Base-by-base conservation (phyloP, 495 filamentous ascomycete species). In the Penicillium maclennaniae region DNA sequence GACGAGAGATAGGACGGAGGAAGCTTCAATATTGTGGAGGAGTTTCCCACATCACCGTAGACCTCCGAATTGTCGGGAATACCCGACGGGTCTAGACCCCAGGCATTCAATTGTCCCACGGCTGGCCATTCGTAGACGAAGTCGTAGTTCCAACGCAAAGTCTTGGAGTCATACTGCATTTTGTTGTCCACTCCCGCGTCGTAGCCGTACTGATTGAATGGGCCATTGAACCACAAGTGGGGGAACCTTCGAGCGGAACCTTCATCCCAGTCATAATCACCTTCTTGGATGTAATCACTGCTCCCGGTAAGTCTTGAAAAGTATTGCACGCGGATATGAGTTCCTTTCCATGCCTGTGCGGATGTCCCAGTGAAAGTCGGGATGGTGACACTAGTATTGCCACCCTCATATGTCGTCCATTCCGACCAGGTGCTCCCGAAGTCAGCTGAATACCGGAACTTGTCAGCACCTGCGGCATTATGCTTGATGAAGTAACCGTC, bases 191-290 rank as follows among this genome's bases (percentile, higher is more conserved):
- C 51, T 14, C 84, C 84, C 10, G 75, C 67, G 57, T 87, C 84
- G 56, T 81, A 85, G 21, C 84, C 83, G 62, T 77, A 87, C 47
- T 79, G 68, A 62, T 87, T 87, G 65, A 76, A 86, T 1, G 74
- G 66, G 6, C 84, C 84, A 43, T 86, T 75, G 17, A 79, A 60
- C 69, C 72, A 86, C 48, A 86, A 56, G 62, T 86, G 79, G 6
- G 84, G 84, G 55, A 79, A 82, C 20, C 76, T 72, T 19, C 84
- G 75, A 0, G 69, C 62, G 3, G 46, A 37, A 8, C 60, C 42
- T 16, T 56, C 53, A 21, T 69, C 53, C 52, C 71, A 72, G 15
- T 45, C 61, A 45, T 78, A 61, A 61, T 86, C 83, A 28, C 77
- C 77, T 56, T 85, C 77, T 56, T 85, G 83, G 12, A 79, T 60